These are phyloP conservation scores for Suhomyces faveliae DNA, from an alignment of 805 yeast genomes.

Conservation along the genomic window DNA sequence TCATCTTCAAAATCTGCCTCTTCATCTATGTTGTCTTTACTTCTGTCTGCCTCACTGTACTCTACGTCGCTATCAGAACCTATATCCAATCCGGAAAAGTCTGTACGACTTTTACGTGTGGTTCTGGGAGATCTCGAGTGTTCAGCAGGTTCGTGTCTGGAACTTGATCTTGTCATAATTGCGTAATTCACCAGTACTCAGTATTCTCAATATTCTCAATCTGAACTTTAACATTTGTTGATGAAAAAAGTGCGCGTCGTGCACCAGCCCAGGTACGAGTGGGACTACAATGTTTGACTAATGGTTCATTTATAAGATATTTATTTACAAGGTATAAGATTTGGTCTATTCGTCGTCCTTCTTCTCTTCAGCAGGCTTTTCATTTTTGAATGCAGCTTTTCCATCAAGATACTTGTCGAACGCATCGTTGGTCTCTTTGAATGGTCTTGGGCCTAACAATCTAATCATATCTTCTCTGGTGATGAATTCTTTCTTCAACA, in stretches of 20 bases:
- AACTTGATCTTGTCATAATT: constrained; percentile 3
- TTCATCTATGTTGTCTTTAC: constrained; percentile 5
- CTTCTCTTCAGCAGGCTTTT: constrained; percentile 26
- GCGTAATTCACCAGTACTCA: not conserved
- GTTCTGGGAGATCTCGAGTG: not conserved
- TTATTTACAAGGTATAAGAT: constrained; percentile 3
- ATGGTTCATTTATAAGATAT: not conserved
- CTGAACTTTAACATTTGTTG: not conserved
- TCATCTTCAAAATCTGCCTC: constrained; percentile 10
- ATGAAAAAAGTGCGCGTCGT: constrained; percentile 2
- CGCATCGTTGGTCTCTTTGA: constrained; percentile 86
- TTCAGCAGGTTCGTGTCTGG: not conserved
- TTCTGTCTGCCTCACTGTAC: constrained; percentile 6
- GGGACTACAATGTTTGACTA: not conserved
- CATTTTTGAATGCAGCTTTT: constrained; percentile 41
- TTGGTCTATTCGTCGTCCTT: constrained; percentile 20
- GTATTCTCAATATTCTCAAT: not conserved
- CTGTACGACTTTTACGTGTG: constrained; percentile 2
- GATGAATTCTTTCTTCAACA: constrained; percentile 82
- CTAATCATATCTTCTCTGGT: constrained; percentile 93
- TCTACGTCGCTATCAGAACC: constrained; percentile 8
- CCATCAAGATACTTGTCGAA: constrained; percentile 71
- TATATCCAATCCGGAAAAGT: constrained; percentile 7
- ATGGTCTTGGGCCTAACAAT: constrained; percentile 87
- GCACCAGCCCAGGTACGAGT: not conserved